Evolutionary conservation across 2,329 filamentous ascomycete genomes (phyloP).

Genomic region (Clarireedia sp.): DNA sequence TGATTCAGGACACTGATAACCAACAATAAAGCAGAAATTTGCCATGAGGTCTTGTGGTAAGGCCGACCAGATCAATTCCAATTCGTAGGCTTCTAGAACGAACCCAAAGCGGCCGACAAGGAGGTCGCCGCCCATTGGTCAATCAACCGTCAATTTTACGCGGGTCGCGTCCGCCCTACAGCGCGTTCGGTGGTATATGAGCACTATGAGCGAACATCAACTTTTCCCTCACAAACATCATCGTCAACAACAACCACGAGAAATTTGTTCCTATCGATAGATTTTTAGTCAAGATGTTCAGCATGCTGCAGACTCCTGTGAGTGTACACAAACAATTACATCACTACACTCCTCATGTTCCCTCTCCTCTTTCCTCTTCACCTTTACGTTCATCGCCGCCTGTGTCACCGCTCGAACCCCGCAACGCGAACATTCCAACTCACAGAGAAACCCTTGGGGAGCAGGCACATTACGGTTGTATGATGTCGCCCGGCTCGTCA

Average conservation of each 20-base stretch:
- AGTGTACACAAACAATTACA: constrained; percentile 3
- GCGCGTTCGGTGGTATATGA: background rate
- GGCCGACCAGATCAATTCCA: too few species aligned
- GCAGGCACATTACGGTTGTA: background rate
- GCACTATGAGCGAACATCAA: too few species aligned
- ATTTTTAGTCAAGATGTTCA: background rate
- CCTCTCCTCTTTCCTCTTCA: constrained; percentile 8
- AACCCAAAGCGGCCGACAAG: too few species aligned
- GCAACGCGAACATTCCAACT: constrained; percentile 1
- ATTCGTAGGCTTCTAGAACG: too few species aligned
- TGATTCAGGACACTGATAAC: too few species aligned
- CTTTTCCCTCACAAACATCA: too few species aligned
- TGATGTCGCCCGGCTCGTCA: constrained; percentile 1
- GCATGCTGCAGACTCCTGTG: constrained; percentile 5
- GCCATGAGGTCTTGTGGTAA: too few species aligned
- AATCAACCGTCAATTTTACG: background rate
- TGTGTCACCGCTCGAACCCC: constrained; percentile 4
- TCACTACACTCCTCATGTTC: constrained; percentile 8
- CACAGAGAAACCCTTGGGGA: background rate
- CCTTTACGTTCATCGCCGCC: constrained; percentile 7
- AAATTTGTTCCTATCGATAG: too few species aligned
- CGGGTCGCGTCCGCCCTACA: background rate
- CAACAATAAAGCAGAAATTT: too few species aligned
- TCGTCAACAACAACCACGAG: too few species aligned
- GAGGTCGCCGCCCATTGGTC: background rate